Base-by-base conservation (phyloP, 345 rosid genomes). In the thale cress (Arabidopsis thaliana) region DNA sequence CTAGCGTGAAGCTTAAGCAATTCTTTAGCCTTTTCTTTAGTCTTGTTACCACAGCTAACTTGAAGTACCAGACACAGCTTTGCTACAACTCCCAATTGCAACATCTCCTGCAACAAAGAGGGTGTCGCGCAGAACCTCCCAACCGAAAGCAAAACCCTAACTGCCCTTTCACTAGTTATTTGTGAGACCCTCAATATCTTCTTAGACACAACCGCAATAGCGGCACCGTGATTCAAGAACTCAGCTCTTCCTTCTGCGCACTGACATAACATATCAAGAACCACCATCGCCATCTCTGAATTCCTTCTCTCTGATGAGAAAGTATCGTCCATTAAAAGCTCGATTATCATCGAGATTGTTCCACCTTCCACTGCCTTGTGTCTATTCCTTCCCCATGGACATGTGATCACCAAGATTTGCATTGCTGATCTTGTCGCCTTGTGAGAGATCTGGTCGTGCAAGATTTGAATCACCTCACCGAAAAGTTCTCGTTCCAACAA, bases 221-320 rank as follows among this genome's bases (percentile, higher is more conserved):
- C 91, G 0, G 90, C 90, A 2, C 85, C 83, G 30, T 94, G 96
- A 25, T 72, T 70, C 59, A 91, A 68, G 37, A 91, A 79, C 78
- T 86, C 89, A 7, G 94, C 84, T 61, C 98, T 83, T 68, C 98
- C 98, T 63, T 91, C 96, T 0, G 97, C 96, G 38, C 87, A 85
- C 67, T 75, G 82, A 61, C 93, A 91, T 45, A 89, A 59, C 37
- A 75, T 67, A 74, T 88, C 96, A 50, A 91, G 76, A 42, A 82
- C 85, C n/a, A 72, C 79, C 48, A 93, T 73, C 1, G 80, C 80
- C 83, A 87, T 84, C 77, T 88, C 96, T 1, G 61, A 58, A 14
- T 66, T 38, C 71, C 89, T 80, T 70, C 77, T 85, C 59, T 91
- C 88, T 0, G 80, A 44, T 12, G 85, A 76, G 58, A 79, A 79